Evolutionary conservation across 1,284 basidiomycete species (phyloP).

Genomic region (Tilletia caries): DNA sequence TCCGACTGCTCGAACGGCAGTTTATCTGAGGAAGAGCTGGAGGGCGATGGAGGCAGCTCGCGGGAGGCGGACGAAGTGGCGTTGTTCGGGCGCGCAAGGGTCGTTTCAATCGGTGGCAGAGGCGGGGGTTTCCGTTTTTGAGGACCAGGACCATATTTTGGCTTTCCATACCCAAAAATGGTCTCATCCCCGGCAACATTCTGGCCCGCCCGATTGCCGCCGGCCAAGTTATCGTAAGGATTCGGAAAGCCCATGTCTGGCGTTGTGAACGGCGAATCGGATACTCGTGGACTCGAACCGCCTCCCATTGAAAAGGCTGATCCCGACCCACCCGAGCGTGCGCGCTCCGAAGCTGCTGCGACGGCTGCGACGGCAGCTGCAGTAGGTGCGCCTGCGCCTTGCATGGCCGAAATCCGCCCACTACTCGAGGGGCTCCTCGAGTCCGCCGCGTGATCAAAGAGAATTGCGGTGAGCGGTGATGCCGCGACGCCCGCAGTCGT

Average conservation of each 20-base stretch:
- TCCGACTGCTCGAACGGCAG: slow-evolving; percentile 8
- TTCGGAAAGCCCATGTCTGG: neutral
- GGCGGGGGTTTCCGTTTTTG: too few species aligned
- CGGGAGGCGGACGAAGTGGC: too few species aligned
- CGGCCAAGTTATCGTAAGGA: neutral
- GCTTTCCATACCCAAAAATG: too few species aligned
- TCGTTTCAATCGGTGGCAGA: too few species aligned
- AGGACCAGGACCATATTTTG: too few species aligned
- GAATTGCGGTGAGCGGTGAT: neutral
- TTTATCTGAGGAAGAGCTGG: neutral
- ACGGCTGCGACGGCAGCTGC: neutral
- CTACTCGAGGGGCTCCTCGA: neutral
- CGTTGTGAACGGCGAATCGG: neutral
- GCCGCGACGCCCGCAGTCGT: neutral
- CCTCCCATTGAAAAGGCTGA: neutral
- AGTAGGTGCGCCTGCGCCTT: neutral
- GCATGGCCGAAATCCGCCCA: neutral
- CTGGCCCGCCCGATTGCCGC: too few species aligned
- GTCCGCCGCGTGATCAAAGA: neutral
- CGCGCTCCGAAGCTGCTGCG: neutral
- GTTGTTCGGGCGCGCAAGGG: too few species aligned
- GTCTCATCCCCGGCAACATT: too few species aligned
- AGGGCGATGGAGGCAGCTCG: neutral
- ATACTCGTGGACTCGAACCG: neutral
- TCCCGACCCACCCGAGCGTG: neutral